Evolutionary conservation across 495 filamentous ascomycete species (phyloP).

Genomic region (Lophiostoma macrostomum): DNA sequence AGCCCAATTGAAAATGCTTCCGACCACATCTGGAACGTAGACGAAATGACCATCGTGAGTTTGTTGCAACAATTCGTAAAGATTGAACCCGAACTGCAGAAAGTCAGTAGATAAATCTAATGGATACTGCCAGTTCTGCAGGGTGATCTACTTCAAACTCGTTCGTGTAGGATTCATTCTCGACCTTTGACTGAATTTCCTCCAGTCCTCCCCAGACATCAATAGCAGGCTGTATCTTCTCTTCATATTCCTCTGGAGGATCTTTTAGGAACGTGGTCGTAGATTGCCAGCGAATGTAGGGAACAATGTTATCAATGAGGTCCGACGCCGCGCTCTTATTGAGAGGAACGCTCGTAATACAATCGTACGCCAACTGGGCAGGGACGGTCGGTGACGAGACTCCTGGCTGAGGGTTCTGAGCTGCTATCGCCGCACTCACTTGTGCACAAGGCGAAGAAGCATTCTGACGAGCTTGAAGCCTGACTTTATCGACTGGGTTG

Average conservation of each 20-base stretch:
- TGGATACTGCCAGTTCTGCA: neutral
- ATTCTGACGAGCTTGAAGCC: conserved; percentile 11
- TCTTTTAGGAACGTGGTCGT: conserved; percentile 37
- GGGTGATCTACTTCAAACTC: conserved; percentile 33
- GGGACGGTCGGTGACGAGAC: conserved; percentile 24
- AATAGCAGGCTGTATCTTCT: conserved; percentile 36
- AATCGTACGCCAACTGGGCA: conserved; percentile 33
- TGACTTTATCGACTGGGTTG: conserved; percentile 16
- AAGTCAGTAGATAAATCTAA: neutral
- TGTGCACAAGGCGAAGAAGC: conserved; percentile 22
- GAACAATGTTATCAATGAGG: conserved; percentile 30
- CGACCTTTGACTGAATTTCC: conserved; percentile 29
- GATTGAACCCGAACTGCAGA: conserved; percentile 33
- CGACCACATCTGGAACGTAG: conserved; percentile 36
- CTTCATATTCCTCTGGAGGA: conserved; percentile 37
- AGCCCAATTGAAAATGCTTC: conserved; percentile 35
- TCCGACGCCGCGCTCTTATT: conserved; percentile 30
- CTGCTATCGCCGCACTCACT: conserved; percentile 25
- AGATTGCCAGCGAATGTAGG: conserved; percentile 39
- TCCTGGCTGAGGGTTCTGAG: conserved; percentile 16
- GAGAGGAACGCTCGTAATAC: conserved; percentile 32
- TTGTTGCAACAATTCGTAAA: conserved; percentile 34
- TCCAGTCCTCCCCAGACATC: conserved; percentile 36
- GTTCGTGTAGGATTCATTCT: conserved; percentile 26
- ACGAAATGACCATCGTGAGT: conserved; percentile 41